Base-by-base conservation (phyloP, 345 rosid species). In the Ceriops zippeliana region DNA sequence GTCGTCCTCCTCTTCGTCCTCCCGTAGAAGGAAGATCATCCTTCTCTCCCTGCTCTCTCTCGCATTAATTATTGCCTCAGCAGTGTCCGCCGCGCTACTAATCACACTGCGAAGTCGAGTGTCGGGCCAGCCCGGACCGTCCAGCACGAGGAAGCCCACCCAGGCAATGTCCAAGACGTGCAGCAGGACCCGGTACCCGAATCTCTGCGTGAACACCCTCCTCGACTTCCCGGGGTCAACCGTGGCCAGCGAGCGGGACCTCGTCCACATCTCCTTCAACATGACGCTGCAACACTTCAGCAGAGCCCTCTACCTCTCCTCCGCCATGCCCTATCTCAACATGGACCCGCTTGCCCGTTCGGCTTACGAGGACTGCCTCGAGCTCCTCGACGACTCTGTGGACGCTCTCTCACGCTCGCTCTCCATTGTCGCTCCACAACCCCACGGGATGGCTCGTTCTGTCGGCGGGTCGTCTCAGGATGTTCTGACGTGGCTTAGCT, bases 401-500 rank as follows among this genome's bases (percentile, higher is more conserved):
- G 89, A 88, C 83, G 90, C 92, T 5, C 87, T 95, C 64, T 73
- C 89, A 1, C 87, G 86, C 65, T 83, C 99, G 4, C 90, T 92
- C 9, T 53, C 80, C 78, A 60, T 81, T 56, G 84, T 93, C 66
- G 54, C 69, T 22, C 76, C 85, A 3, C 27, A 73, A 19, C 27
- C 71, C 21, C 60, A 32, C 6, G 75, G 66, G 1, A 63, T 34
- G 68, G 2, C 53, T 21, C 9, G 30, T 58, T 24, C 47, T 5
- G 7, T 68, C 37, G 58, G 72, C 60, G 62, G 70, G 35, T 84
- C 91, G 1, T 62, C 63, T 0, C 75, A 87, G 27, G 99, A 95
- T 79, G 99, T 95, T 32, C 38, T 76, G 75, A 95, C 97, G 71
- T 95, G 99, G 99, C 92, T 95, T n/a, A 95, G 99, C 85, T 75